A percentile compares a stretch with the other conserved stretches of the same genome.
Conservation (phyloP, 2,329 filamentous ascomycete genomes). For the Pseudomassariella vexata region DNA sequence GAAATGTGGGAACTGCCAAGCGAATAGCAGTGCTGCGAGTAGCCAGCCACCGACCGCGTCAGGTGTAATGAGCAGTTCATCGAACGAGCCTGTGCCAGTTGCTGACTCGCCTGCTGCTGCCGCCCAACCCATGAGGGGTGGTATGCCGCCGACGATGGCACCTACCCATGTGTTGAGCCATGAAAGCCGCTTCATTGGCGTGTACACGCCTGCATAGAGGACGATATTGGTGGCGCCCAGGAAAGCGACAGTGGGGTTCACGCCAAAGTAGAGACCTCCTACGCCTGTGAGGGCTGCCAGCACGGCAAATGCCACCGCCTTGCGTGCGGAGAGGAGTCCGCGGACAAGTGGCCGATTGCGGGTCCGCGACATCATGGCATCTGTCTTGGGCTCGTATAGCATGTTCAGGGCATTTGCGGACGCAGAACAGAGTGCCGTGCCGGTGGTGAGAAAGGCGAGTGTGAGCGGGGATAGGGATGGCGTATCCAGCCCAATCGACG, state of each 20-base stretch:
- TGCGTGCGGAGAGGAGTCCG: constrained; percentile 64
- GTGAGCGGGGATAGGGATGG: constrained; percentile 88
- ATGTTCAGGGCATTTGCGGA: constrained; percentile 95
- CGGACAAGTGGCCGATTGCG: constrained; percentile 85
- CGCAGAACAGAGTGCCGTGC: constrained; percentile 83
- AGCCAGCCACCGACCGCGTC: constrained; percentile 80
- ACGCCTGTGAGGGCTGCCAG: constrained; percentile 64
- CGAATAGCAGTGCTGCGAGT: constrained; percentile 75
- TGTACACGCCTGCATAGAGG: constrained; percentile 89
- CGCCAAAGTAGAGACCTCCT: constrained; percentile 74
- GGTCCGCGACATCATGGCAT: constrained; percentile 91
- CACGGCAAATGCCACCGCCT: constrained; percentile 75
- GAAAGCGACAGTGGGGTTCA: constrained; percentile 87
- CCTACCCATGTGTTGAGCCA: constrained; percentile 93
- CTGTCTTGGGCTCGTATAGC: constrained; percentile 87
- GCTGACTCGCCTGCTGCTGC: constrained; percentile 87
- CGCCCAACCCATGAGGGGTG: constrained; percentile 96
- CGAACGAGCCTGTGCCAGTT: constrained; percentile 67
- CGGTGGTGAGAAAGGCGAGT: constrained; percentile 82
- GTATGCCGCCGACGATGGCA: constrained; percentile 86
- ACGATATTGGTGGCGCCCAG: constrained; percentile 80
- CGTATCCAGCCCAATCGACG: constrained; percentile 53
- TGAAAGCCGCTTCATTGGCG: constrained; percentile 81
- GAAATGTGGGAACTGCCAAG: constrained; percentile 98
- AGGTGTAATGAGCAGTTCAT: constrained; percentile 65